Percentiles rank a stretch among this genome's conserved stretches.
Conservation (phyloP, 495 filamentous ascomycete species). For the Hypoxylon perforatum region DNA sequence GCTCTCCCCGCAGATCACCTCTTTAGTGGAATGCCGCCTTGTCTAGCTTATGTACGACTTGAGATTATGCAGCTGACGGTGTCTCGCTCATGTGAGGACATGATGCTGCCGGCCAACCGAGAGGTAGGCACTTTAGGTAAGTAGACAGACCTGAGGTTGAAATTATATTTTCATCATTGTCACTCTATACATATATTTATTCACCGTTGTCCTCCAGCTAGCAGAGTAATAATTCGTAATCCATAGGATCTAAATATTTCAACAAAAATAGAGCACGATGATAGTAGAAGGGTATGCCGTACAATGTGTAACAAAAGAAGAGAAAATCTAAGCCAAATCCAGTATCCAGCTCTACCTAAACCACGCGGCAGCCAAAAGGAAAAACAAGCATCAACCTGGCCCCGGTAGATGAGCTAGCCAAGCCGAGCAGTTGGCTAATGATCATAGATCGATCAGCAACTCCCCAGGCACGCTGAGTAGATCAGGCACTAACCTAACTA, state of each 20-base stretch:
- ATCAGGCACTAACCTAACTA: conserved; percentile 11
- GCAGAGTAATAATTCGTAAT: no score
- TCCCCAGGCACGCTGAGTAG: background rate
- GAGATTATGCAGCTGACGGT: conserved; percentile 9
- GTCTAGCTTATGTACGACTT: background rate
- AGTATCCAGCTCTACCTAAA: conserved; percentile 15
- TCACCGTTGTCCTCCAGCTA: no score
- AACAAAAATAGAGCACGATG: no score
- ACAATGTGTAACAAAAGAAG: background rate
- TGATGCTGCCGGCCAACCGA: no score
- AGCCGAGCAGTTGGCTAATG: conserved; percentile 9
- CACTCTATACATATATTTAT: no score
- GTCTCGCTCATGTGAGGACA: background rate
- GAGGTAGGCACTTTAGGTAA: no score
- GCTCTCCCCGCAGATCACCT: conserved; percentile 27
- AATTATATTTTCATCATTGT: no score
- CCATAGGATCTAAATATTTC: no score
- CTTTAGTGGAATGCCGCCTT: conserved; percentile 25
- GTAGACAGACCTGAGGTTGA: no score
- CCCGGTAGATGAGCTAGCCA: conserved; percentile 7
- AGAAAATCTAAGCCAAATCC: conserved; percentile 18
- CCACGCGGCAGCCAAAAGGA: background rate
- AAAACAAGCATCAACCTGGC: conserved; percentile 14
- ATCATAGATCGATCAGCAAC: conserved; percentile 18
- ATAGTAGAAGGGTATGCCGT: no score